phyloP scores from a whole-genome alignment of 305 asterid species.

The Solanum hybrid region DNA sequence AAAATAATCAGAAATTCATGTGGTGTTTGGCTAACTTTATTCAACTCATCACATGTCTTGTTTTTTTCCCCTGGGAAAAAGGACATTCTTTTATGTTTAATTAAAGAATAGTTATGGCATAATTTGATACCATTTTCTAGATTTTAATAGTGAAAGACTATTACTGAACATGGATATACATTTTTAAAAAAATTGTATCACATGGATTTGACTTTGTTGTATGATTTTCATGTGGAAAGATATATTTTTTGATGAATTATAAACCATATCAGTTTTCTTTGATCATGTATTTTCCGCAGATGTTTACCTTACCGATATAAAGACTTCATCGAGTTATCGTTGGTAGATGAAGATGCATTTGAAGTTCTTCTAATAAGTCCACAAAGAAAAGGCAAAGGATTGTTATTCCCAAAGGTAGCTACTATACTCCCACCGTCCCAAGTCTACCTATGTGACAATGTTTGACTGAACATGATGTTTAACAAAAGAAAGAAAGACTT shows the following conservation, averaged over 20 bases:
- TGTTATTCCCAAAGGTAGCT: conserved; percentile 82
- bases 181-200: not conserved
- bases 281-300: conserved; percentile 25
- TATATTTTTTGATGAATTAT: not conserved
- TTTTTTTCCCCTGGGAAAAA: not conserved
- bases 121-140: not conserved
- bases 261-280: not conserved
- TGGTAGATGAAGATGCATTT: conserved; percentile 49
- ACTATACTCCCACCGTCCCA: not conserved
- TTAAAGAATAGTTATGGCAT: not conserved
- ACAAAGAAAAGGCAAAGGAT: conserved; percentile 79
- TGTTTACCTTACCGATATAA: conserved; percentile 82
- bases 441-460: not conserved
- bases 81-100: not conserved
- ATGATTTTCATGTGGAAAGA: not conserved
- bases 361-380: conserved; percentile 83
- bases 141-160: not conserved
- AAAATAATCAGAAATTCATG: not conserved
- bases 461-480: not conserved
- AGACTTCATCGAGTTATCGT: conserved; percentile 10
- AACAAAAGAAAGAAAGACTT: not conserved
- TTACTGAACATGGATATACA: not conserved
- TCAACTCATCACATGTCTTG: conserved; percentile 5
- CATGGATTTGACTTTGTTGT: not conserved
- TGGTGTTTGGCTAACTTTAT: not conserved